Evolutionary conservation across 352 stramenopile species (phyloP), one percentile per base, ranked within the genome.

Genomic region (Discostella stelligera): DNA sequence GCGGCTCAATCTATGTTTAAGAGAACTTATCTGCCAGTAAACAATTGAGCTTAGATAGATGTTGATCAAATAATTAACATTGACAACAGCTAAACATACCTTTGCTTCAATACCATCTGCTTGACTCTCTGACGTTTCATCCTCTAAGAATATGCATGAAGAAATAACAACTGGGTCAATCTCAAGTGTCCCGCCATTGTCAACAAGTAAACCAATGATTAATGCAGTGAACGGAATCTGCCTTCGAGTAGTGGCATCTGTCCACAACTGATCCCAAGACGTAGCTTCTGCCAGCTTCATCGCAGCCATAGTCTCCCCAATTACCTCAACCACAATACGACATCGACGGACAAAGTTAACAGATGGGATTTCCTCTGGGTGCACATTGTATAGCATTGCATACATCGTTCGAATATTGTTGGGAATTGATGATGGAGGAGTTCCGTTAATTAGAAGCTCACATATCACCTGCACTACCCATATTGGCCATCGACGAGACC

Each of bases 401-500:
- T 77, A 68, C 48, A 71, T 23, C 39, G 48, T 77, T 49, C 30
- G 7, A 11, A 77, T 66, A 23, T 66, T 71, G 16, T 5, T 58
- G 5, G 16, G 32, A 30, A 80, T 70, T 41, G 59, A 46, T 44
- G 46, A 63, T 50, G 66, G 56, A 18, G 27, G 14, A 20, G 72
- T 80, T 6, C 65, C 72, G 66, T 71, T 75, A 23, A 80, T 39
- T 1, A 80, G 48, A 13, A 80, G 30, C 52, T 80, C 72, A 58
- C 72, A 80, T 18, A 74, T 75, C 6, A 79, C 11, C 25, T 68
- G 53, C 3, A 79, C 71, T 1, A 75, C 71, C 62, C 65, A 75
- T 10, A 64, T 6, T 53, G 72, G 65, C 72, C 72, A 80, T 2
- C 46, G 27, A 21, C 58, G 18, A 18, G 27, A 21, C 25, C 72